Percentiles rank a stretch among this genome's conserved stretches.
Conservation (phyloP, 345 rosid genomes). For the Murraya paniculata region DNA sequence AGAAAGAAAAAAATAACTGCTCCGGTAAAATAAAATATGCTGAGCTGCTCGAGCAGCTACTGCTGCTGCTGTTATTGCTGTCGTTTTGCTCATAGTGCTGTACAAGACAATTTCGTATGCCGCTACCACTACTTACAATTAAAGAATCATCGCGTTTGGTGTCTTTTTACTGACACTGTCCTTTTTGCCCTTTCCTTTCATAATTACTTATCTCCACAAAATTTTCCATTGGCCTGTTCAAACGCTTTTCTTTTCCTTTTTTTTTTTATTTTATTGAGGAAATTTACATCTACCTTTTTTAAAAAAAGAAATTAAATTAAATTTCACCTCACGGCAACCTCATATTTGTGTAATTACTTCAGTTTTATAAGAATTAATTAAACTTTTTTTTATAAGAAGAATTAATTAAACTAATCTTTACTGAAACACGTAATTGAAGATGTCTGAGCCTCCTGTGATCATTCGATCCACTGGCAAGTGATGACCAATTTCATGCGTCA, state of each 20-base stretch:
- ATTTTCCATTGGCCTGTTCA: background rate
- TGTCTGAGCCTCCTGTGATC: background rate
- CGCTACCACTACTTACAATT: background rate
- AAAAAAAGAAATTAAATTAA: no score
- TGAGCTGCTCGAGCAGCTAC: background rate
- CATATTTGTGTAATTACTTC: no score
- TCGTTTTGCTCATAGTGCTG: background rate
- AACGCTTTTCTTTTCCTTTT: background rate
- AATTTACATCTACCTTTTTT: no score
- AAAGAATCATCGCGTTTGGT: background rate
- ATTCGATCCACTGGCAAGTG: background rate
- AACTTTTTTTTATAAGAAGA: no score
- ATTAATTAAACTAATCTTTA: no score
- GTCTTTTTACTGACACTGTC: background rate
- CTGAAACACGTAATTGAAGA: background rate
- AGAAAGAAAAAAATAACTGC: no score
- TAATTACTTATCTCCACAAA: background rate
- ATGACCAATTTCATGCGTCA: background rate
- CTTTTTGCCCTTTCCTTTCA: background rate
- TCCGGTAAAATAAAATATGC: background rate
- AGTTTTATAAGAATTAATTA: no score
- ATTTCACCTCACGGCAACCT: no score
- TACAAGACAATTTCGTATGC: constrained; percentile 1
- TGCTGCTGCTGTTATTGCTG: background rate
- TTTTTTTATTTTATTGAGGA: no score